A percentile compares a stretch with the other conserved stretches of the same genome.
These are phyloP conservation scores for Brassica balearica DNA, from an alignment of 441 rosid species.

Conservation along the genomic window DNA sequence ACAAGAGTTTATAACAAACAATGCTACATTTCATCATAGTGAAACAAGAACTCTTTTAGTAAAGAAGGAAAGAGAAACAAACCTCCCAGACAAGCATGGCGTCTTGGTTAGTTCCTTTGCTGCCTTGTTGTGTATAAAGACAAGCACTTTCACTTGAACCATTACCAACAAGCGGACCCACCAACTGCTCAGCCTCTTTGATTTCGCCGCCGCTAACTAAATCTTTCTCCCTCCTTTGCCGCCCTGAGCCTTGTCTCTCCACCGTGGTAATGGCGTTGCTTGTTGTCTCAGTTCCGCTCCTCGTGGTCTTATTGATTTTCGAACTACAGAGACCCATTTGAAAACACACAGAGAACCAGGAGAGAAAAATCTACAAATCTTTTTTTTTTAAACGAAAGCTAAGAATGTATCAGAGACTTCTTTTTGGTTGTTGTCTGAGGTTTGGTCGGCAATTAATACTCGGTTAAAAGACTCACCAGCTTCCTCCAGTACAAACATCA, in stretches of 20 bases:
- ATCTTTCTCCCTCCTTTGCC: slow-evolving; percentile 44
- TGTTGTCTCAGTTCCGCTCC: slow-evolving; percentile 12
- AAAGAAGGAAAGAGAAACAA: slow-evolving; percentile 33
- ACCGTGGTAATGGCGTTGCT: slow-evolving; percentile 27
- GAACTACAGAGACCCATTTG: slow-evolving; percentile 73
- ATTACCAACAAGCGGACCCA: slow-evolving; percentile 54
- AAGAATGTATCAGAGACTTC: slow-evolving; percentile 19
- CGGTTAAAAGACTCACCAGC: too few relatives aligned
- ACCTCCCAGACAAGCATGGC: slow-evolving; percentile 96
- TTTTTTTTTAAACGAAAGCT: background rate
- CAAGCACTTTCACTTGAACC: slow-evolving; percentile 56
- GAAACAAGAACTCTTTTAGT: background rate
- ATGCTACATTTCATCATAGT: slow-evolving; percentile 13
- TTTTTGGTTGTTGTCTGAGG: too few relatives aligned
- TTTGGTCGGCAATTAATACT: too few relatives aligned
- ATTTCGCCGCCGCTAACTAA: slow-evolving; percentile 41
- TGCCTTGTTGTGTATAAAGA: slow-evolving; percentile 73
- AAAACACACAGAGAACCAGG: background rate
- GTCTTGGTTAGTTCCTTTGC: slow-evolving; percentile 82
- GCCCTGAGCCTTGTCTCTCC: slow-evolving; percentile 38
- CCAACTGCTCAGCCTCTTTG: slow-evolving; percentile 40
- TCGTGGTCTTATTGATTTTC: slow-evolving; percentile 25
- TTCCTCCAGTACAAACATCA: too few relatives aligned
- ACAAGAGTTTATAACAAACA: background rate
- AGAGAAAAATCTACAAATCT: background rate